phyloP scores from a whole-genome alignment of 768 basidiomycete genomes.

The Filobasidium floriforme region DNA sequence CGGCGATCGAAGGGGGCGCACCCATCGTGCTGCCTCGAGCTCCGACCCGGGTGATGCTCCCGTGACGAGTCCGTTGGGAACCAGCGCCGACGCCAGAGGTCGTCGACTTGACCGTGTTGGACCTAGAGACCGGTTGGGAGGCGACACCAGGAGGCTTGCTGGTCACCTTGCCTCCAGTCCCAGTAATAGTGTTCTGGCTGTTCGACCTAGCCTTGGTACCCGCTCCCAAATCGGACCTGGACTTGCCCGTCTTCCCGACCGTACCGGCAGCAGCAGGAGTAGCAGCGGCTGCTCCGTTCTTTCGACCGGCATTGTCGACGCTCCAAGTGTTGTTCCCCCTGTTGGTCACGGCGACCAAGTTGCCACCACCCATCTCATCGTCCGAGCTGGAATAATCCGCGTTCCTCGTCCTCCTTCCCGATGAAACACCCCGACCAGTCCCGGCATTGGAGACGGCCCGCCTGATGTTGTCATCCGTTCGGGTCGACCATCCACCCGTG shows the following conservation, averaged over 20 bases:
- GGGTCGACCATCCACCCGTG: conserved; percentile 36
- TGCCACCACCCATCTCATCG: conserved; percentile 34
- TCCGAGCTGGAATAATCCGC: conserved; percentile 27
- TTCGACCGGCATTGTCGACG: conserved; percentile 33
- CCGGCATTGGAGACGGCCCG: conserved; percentile 22
- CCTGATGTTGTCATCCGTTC: conserved; percentile 42
- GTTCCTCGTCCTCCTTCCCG: conserved; percentile 25
- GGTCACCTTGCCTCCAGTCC: conserved; percentile 19
- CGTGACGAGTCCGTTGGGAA: conserved; percentile 18
- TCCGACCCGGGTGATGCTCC: conserved; percentile 20
- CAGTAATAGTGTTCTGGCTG: conserved; percentile 39
- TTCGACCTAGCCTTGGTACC: conserved; percentile 24
- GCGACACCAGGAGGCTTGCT: conserved; percentile 20
- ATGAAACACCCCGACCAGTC: conserved; percentile 16
- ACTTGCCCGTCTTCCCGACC: conserved; percentile 7
- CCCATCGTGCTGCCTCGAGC: conserved; percentile 11
- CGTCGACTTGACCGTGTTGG: conserved; percentile 31
- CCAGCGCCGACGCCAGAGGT: conserved; percentile 10
- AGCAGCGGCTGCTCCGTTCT: background rate
- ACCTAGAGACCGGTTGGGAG: conserved; percentile 20
- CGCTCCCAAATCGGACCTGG: conserved; percentile 31
- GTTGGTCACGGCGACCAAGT: conserved; percentile 38
- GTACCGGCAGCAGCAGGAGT: conserved; percentile 3
- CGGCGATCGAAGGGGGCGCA: conserved; percentile 10
- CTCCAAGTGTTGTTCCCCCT: conserved; percentile 38